phyloP scores from a whole-genome alignment of 441 rosid species.

The Bruguiera hainesii region DNA sequence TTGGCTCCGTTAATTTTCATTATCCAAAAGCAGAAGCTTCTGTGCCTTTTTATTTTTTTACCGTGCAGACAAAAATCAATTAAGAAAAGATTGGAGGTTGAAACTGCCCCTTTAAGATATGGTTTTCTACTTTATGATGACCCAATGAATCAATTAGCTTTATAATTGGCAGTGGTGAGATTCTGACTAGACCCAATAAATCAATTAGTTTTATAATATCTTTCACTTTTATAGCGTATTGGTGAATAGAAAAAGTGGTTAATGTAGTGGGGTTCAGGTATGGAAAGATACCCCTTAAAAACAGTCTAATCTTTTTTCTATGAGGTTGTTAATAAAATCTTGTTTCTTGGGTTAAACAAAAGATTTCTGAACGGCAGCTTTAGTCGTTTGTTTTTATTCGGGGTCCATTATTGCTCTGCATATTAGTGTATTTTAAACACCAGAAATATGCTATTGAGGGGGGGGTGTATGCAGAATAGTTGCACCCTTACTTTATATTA shows the following conservation, averaged over 20 bases:
- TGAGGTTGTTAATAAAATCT: conserved; percentile 27
- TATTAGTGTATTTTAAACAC: conserved; percentile 21
- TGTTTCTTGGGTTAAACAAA: conserved; percentile 27
- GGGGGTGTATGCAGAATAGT: conserved; percentile 8
- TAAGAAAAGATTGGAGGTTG: conserved; percentile 26
- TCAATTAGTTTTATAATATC: conserved; percentile 28
- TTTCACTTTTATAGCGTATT: conserved; percentile 15
- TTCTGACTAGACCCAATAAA: conserved; percentile 57
- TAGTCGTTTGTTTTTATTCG: conserved; percentile 6
- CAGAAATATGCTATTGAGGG: conserved; percentile 45
- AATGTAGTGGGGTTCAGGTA: conserved; percentile 45
- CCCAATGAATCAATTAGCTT: conserved; percentile 39
- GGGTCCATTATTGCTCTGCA: conserved; percentile 43
- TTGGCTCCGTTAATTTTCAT: conserved; percentile 23
- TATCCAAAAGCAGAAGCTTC: conserved; percentile 34
- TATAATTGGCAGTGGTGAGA: conserved; percentile 62
- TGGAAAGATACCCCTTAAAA: conserved; percentile 40
- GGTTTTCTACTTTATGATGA: not conserved
- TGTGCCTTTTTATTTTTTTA: conserved; percentile 18
- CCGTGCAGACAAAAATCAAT: conserved; percentile 13
- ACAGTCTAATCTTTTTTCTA: conserved; percentile 4
- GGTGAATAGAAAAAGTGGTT: not conserved
- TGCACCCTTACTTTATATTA: conserved; percentile 13
- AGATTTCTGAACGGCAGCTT: conserved; percentile 31
- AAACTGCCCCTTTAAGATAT: conserved; percentile 27